Evolutionary conservation across 352 stramenopile species (phyloP).

Genomic region (Globisporangium splendens): DNA sequence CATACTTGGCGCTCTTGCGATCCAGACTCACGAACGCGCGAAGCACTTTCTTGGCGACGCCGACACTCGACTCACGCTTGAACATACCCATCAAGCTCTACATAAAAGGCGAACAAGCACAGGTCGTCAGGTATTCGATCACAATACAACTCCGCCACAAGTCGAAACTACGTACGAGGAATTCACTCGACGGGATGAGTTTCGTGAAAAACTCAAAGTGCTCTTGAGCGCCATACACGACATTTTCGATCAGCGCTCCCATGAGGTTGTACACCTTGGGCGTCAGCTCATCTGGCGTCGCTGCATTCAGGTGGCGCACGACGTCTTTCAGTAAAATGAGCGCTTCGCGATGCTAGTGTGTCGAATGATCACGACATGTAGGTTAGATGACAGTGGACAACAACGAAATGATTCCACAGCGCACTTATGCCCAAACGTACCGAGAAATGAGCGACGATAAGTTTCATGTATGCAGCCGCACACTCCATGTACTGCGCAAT

Average conservation of each 20-base stretch:
- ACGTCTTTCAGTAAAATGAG: conserved; percentile 84
- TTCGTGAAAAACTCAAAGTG: conserved; percentile 68
- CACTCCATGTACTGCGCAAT: conserved; percentile 82
- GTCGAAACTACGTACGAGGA: conserved; percentile 37
- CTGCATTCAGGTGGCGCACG: conserved; percentile 73
- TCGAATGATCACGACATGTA: not conserved
- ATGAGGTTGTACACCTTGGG: conserved; percentile 66
- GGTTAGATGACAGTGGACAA: not conserved
- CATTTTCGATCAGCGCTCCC: conserved; percentile 70
- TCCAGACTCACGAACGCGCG: conserved; percentile 55
- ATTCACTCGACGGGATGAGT: conserved; percentile 72
- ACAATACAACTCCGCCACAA: not conserved
- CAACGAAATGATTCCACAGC: not conserved
- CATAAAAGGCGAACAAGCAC: not conserved
- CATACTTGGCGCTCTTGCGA: conserved; percentile 15
- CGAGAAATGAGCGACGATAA: conserved; percentile 82
- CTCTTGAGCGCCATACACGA: conserved; percentile 66
- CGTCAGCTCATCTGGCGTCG: conserved; percentile 52
- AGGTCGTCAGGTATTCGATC: not conserved
- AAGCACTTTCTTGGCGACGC: conserved; percentile 83
- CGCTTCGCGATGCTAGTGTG: conserved; percentile 57
- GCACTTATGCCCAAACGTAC: conserved; percentile 16
- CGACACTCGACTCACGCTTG: conserved; percentile 70
- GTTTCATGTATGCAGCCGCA: conserved; percentile 79
- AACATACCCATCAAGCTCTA: conserved; percentile 86